Percentiles rank a stretch among this genome's conserved stretches.
Evolutionary conservation across 352 stramenopile species (phyloP).

Genomic region (Pythium phragmitis): DNA sequence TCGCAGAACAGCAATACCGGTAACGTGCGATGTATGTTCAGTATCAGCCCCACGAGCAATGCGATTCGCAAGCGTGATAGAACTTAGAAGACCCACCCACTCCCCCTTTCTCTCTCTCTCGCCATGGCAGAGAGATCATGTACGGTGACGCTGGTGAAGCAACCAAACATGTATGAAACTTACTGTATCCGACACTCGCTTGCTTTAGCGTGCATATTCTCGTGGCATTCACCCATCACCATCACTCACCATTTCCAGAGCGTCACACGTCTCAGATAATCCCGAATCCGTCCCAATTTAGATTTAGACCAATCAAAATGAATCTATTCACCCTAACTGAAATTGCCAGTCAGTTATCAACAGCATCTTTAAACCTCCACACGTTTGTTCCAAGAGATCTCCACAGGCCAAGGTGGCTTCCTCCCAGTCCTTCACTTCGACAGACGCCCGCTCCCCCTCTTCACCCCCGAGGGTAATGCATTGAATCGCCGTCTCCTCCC

Average conservation of each 20-base stretch:
- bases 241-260: slow-evolving; percentile 12
- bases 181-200: too few relatives aligned
- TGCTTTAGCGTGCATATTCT: too few relatives aligned
- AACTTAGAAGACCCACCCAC: background rate
- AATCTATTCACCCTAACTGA: slow-evolving; percentile 13
- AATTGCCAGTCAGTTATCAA: slow-evolving; percentile 13
- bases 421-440: slow-evolving; percentile 2
- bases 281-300: slow-evolving; percentile 14
- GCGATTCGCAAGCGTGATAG: slow-evolving; percentile 6
- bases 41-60: background rate
- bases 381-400: slow-evolving; percentile 26
- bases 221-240: slow-evolving; percentile 6
- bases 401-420: background rate
- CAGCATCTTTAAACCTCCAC: slow-evolving; percentile 29
- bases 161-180: too few relatives aligned
- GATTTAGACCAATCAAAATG: slow-evolving; percentile 12
- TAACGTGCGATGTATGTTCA: slow-evolving; percentile 3
- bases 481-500: background rate
- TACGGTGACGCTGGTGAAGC: background rate
- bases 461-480: background rate
- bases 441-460: slow-evolving; percentile 4
- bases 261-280: slow-evolving; percentile 24
- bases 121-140: too few relatives aligned
- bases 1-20: background rate
- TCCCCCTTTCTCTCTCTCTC: background rate